Conservation (phyloP, 164 flowering plant genomes). For the Vitis cinerea region DNA sequence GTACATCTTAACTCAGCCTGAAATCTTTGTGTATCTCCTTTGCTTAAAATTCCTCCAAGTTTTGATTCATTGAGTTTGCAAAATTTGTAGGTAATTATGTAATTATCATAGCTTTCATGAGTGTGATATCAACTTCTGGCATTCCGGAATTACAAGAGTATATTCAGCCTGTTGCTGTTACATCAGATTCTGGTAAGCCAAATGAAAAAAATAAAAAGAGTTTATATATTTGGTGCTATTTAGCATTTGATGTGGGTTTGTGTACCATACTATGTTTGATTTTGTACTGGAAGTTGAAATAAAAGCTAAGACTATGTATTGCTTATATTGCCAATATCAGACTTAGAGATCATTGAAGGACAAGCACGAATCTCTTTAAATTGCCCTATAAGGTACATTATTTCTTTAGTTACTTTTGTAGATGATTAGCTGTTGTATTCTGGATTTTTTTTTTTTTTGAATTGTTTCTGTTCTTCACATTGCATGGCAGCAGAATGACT, state of each 20-base stretch:
- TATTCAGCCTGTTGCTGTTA: slow-evolving; percentile 10
- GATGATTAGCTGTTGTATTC: too few species aligned
- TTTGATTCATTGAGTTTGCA: not conserved
- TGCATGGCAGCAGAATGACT: too few species aligned
- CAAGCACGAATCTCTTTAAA: slow-evolving; percentile 10
- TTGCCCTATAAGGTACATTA: slow-evolving; percentile 9
- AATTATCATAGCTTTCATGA: slow-evolving; percentile 3
- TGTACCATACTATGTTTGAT: too few species aligned
- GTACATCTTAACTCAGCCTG: slow-evolving; percentile 12
- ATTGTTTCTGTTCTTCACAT: too few species aligned
- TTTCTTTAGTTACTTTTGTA: too few species aligned
- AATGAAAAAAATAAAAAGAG: not conserved
- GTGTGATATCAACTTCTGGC: not conserved
- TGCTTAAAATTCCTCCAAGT: not conserved
- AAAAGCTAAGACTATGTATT: not conserved
- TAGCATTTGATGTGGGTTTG: not conserved
- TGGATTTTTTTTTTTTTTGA: too few species aligned
- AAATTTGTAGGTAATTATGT: slow-evolving; percentile 4
- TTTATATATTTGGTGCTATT: not conserved
- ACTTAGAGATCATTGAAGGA: slow-evolving; percentile 4
- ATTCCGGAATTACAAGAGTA: not conserved
- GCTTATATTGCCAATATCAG: not conserved
- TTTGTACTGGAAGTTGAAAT: not conserved
- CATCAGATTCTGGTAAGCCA: slow-evolving; percentile 1
- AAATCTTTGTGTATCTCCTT: not conserved